A percentile compares a stretch with the other conserved stretches of the same genome.
These are phyloP conservation scores for Tolypocladium pustulatum DNA, from an alignment of 2,329 filamentous ascomycete genomes.

Conservation along the genomic window DNA sequence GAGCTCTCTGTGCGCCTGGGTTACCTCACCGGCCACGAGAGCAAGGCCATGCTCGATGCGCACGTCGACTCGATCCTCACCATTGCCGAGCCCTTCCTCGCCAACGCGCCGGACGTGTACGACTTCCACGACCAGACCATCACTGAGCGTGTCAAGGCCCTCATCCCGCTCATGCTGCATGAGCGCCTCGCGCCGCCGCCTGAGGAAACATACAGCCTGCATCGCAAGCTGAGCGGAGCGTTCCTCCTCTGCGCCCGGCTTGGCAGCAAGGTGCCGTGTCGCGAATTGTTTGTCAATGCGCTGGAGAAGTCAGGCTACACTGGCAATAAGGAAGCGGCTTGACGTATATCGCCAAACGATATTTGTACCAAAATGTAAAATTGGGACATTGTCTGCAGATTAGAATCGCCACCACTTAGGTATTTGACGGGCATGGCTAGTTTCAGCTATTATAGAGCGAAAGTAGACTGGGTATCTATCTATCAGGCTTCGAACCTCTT, in stretches of 20 bases:
- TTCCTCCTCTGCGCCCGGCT: constrained; percentile 85
- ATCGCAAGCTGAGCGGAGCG: constrained; percentile 89
- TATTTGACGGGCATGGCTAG: not conserved
- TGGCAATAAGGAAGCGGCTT: not conserved
- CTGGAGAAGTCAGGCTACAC: constrained; percentile 25
- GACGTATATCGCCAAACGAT: not conserved
- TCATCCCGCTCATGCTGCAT: constrained; percentile 88
- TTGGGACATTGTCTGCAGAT: not conserved
- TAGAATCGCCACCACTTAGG: not conserved
- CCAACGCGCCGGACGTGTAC: constrained; percentile 68
- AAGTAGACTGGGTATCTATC: not conserved
- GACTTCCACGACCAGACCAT: constrained; percentile 94
- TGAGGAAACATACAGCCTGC: constrained; percentile 93
- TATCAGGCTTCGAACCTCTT: not conserved
- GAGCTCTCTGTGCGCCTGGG: constrained; percentile 66
- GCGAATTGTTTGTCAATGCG: constrained; percentile 63
- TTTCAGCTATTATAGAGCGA: not conserved
- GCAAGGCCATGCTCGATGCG: constrained; percentile 74
- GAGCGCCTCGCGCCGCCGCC: constrained; percentile 85
- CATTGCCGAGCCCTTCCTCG: constrained; percentile 81
- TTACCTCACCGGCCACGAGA: constrained; percentile 88
- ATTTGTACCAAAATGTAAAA: not conserved
- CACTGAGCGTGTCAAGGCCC: constrained; percentile 76
- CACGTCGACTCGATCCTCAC: constrained; percentile 83
- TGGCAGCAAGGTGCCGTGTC: constrained; percentile 72